These are phyloP conservation scores for Ligustrum vulgare DNA, from an alignment of 257 asterid species.

Conservation along the genomic window DNA sequence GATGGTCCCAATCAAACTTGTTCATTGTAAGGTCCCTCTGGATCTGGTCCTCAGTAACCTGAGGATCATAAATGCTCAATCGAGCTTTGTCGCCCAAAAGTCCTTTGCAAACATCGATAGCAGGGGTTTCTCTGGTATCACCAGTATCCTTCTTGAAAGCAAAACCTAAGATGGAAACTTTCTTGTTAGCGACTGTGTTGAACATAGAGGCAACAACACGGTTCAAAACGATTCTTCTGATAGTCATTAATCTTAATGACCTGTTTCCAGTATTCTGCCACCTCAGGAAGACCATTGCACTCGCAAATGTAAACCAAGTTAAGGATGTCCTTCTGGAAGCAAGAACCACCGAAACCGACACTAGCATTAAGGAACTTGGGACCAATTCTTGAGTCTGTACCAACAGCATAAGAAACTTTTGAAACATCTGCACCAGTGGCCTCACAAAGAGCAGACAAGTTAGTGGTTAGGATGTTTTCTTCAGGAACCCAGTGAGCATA, in stretches of 20 bases:
- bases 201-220: constrained; percentile 78
- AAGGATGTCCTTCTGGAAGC: constrained; percentile 89
- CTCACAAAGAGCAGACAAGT: constrained; percentile 86
- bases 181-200: constrained; percentile 81
- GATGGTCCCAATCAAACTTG: constrained; percentile 90
- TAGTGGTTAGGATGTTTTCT: constrained; percentile 64
- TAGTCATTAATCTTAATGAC: constrained; percentile 86
- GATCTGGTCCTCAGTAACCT: constrained; percentile 82
- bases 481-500: constrained; percentile 91
- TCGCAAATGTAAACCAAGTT: constrained; percentile 50
- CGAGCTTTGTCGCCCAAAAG: constrained; percentile 77
- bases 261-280: constrained; percentile 88
- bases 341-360: constrained; percentile 90
- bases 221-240: constrained; percentile 73
- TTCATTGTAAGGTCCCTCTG: constrained; percentile 87
- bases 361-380: constrained; percentile 78
- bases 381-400: constrained; percentile 77
- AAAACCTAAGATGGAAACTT: constrained; percentile 70
- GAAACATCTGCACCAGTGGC: constrained; percentile 85
- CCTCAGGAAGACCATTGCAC: constrained; percentile 88
- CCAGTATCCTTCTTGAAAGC: constrained; percentile 90
- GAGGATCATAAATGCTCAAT: constrained; percentile 85
- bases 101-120: constrained; percentile 87
- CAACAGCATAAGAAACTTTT: constrained; percentile 73
- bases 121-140: constrained; percentile 84